Percentiles rank a stretch among this genome's conserved stretches.
Evolutionary conservation across 495 filamentous ascomycete genomes (phyloP).

Genomic region (Penicillium samsonianum): DNA sequence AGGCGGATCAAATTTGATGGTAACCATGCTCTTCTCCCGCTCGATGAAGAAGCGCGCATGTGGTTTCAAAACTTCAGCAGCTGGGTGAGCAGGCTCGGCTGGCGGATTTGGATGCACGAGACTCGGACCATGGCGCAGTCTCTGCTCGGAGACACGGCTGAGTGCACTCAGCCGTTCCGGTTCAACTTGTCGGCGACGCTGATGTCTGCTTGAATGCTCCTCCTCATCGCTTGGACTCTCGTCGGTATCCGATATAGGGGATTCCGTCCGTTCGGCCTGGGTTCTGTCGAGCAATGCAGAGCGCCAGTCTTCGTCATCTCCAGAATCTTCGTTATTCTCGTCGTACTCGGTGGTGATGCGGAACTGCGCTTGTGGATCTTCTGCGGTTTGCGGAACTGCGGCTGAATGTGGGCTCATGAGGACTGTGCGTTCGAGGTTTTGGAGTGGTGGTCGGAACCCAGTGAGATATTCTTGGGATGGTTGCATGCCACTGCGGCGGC

Average conservation of each 20-base stretch:
- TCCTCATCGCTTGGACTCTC: constrained; percentile 51
- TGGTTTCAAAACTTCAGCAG: constrained; percentile 62
- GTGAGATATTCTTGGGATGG: constrained; percentile 48
- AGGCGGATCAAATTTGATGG: constrained; percentile 84
- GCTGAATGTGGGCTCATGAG: constrained; percentile 29
- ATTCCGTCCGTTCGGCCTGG: constrained; percentile 29
- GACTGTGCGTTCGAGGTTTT: constrained; percentile 32
- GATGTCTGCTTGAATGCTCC: constrained; percentile 21
- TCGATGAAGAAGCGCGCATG: constrained; percentile 80
- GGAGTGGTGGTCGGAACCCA: constrained; percentile 38
- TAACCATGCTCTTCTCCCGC: constrained; percentile 77
- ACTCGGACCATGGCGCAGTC: constrained; percentile 32
- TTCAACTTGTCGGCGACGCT: constrained; percentile 24
- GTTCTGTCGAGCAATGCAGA: constrained; percentile 31
- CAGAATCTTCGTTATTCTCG: constrained; percentile 43
- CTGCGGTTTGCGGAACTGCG: constrained; percentile 24
- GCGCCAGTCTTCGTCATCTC: constrained; percentile 28
- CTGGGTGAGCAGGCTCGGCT: constrained; percentile 18
- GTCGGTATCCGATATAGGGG: constrained; percentile 51
- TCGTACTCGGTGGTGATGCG: constrained; percentile 54
- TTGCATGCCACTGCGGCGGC: constrained; percentile 32
- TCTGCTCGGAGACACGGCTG: constrained; percentile 12
- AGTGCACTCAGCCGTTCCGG: constrained; percentile 15
- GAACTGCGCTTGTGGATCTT: constrained; percentile 41
- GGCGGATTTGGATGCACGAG: constrained; percentile 30